A percentile compares a stretch with the other conserved stretches of the same genome.
phyloP scores from a whole-genome alignment of 1,139 yeast species.

The Kurtzmaniella quercitrusa region DNA sequence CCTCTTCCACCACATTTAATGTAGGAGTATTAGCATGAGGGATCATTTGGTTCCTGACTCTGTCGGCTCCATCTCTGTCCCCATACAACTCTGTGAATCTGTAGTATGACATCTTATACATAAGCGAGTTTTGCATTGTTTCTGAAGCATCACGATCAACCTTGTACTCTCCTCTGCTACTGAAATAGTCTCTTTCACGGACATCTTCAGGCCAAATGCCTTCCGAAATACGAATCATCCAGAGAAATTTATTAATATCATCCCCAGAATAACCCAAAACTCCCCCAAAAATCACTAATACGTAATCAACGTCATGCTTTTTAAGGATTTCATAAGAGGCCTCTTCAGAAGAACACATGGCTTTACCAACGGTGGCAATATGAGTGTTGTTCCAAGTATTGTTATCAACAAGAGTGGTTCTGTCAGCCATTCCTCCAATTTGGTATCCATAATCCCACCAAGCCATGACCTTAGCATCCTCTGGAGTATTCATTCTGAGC shows the following conservation, averaged over 20 bases:
- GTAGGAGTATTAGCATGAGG: conserved; percentile 54
- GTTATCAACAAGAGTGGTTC: conserved; percentile 97
- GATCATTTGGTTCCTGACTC: conserved; percentile 83
- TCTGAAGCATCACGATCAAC: conserved; percentile 78
- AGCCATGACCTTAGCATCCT: conserved; percentile 93
- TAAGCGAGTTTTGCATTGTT: conserved; percentile 81
- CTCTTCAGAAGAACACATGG: conserved; percentile 89
- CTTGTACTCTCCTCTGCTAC: conserved; percentile 80
- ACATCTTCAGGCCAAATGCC: conserved; percentile 99
- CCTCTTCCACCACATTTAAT: conserved; percentile 84
- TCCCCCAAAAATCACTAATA: conserved; percentile 92
- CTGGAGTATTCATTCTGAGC: conserved; percentile 96
- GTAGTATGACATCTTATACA: conserved; percentile 95
- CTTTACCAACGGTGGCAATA: conserved; percentile 99
- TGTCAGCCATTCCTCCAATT: conserved; percentile 99
- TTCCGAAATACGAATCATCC: conserved; percentile 99
- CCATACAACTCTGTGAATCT: conserved; percentile 73
- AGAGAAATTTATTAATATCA: conserved; percentile 91
- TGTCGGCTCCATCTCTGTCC: conserved; percentile 69
- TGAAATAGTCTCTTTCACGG: conserved; percentile 78
- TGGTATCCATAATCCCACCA: conserved; percentile 99
- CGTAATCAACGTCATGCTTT: conserved; percentile 93
- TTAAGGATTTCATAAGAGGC: conserved; percentile 82
- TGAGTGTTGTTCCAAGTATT: conserved; percentile 99
- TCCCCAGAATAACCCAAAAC: conserved; percentile 92